A percentile compares a stretch with the other conserved stretches of the same genome.
Conservation (phyloP, 805 yeast species). For the Ogataea chonburiensis region DNA sequence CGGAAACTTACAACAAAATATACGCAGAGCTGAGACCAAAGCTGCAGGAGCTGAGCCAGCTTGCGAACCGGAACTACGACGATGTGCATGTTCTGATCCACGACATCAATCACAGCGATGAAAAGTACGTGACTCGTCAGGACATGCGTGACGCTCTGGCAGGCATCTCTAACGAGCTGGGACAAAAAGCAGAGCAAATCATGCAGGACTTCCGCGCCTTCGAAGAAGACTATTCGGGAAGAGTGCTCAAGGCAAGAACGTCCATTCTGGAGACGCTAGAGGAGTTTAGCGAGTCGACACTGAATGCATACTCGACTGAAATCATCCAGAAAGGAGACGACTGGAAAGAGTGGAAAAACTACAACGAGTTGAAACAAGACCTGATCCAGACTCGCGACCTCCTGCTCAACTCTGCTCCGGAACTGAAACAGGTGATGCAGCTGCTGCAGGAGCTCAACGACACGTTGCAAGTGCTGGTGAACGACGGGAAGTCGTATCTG, state of each 20-base stretch:
- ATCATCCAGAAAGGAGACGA: constrained; percentile 46
- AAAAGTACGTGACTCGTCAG: constrained; percentile 43
- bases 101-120: constrained; percentile 26
- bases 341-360: constrained; percentile 62
- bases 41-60: constrained; percentile 35
- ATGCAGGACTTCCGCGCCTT: constrained; percentile 32
- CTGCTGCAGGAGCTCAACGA: constrained; percentile 39
- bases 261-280: constrained; percentile 64
- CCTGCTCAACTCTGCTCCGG: constrained; percentile 38
- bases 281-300: constrained; percentile 68
- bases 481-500: constrained; percentile 63
- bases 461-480: constrained; percentile 48
- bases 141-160: constrained; percentile 45
- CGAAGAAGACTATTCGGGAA: constrained; percentile 35
- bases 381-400: constrained; percentile 56
- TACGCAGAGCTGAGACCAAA: constrained; percentile 34
- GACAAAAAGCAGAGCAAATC: constrained; percentile 33
- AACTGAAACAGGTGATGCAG: constrained; percentile 30
- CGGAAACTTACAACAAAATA: constrained; percentile 26
- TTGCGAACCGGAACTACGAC: constrained; percentile 28
- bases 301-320: constrained; percentile 61
- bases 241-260: constrained; percentile 34
- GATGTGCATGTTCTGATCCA: constrained; percentile 27
- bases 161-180: constrained; percentile 32
- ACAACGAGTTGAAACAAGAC: constrained; percentile 53